Conservation (phyloP, 805 yeast species). For the Metschnikowia chrysomelidarum region DNA sequence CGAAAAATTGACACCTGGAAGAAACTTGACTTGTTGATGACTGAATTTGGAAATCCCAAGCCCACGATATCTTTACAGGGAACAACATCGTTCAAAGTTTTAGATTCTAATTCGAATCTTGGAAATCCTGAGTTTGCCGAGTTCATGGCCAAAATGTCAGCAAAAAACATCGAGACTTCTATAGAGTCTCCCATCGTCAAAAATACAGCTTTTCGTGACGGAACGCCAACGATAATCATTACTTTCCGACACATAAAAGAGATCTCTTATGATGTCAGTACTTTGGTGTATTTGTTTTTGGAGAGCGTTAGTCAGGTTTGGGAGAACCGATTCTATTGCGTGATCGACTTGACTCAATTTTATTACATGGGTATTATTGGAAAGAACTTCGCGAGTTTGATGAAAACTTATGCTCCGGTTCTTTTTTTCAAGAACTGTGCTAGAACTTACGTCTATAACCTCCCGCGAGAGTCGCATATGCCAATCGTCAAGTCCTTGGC, state of each 20-base stretch:
- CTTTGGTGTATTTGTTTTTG: conserved; percentile 56
- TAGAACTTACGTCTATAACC: conserved; percentile 50
- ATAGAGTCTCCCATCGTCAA: conserved; percentile 49
- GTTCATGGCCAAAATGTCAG: conserved; percentile 67
- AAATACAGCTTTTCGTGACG: conserved; percentile 69
- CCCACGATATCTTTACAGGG: conserved; percentile 55
- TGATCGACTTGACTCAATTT: conserved; percentile 70
- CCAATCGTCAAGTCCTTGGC: conserved; percentile 24
- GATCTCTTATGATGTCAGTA: conserved; percentile 43
- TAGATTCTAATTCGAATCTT: conserved; percentile 43
- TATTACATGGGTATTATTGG: conserved; percentile 27
- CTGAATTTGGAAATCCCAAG: conserved; percentile 57
- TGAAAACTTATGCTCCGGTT: conserved; percentile 50
- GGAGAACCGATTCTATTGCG: conserved; percentile 61
- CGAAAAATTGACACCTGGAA: conserved; percentile 29
- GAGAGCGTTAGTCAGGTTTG: conserved; percentile 69
- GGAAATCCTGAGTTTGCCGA: conserved; percentile 58
- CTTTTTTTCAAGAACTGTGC: conserved; percentile 51
- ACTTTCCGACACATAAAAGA: conserved; percentile 37
- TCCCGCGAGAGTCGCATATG: conserved; percentile 34
- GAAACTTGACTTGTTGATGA: conserved; percentile 47
- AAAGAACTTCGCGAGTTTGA: conserved; percentile 30
- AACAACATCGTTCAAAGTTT: conserved; percentile 46
- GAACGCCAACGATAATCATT: conserved; percentile 64
- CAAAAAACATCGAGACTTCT: conserved; percentile 48